Conservation (phyloP, 1,284 basidiomycete species). For the Trametes hirsuta region DNA sequence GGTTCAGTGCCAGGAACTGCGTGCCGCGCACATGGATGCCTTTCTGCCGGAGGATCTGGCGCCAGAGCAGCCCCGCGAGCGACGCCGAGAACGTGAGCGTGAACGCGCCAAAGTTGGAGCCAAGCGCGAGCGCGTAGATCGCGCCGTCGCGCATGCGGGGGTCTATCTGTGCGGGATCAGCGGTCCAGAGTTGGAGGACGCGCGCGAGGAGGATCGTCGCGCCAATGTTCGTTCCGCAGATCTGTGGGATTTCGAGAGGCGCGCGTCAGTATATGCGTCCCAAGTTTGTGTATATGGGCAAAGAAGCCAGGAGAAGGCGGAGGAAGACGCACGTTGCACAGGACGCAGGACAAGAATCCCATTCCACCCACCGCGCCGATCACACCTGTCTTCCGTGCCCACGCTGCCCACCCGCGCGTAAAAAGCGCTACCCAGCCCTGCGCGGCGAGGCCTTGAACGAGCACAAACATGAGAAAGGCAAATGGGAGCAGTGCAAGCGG, state of each 20-base stretch:
- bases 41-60: constrained; percentile 78
- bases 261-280: neutral
- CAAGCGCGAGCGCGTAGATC: constrained; percentile 72
- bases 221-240: constrained; percentile 95
- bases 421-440: constrained; percentile 95
- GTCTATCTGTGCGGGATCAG: constrained; percentile 25
- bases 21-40: constrained; percentile 67
- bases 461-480: constrained; percentile 94
- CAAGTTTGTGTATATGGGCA: neutral
- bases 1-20: constrained; percentile 79
- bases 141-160: constrained; percentile 40
- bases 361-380: constrained; percentile 51
- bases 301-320: neutral
- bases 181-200: constrained; percentile 49
- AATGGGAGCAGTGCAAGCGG: constrained; percentile 89
- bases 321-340: constrained; percentile 72
- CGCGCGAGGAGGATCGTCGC: constrained; percentile 89
- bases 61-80: constrained; percentile 91
- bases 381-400: constrained; percentile 45
- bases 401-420: constrained; percentile 68
- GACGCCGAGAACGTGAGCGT: constrained; percentile 91
- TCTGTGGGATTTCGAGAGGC: constrained; percentile 31
- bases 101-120: constrained; percentile 92
- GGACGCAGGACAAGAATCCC: constrained; percentile 58
- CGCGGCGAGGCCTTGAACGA: constrained; percentile 83